Conservation (phyloP, 768 basidiomycete genomes). For the Scleroderma citrinum region DNA sequence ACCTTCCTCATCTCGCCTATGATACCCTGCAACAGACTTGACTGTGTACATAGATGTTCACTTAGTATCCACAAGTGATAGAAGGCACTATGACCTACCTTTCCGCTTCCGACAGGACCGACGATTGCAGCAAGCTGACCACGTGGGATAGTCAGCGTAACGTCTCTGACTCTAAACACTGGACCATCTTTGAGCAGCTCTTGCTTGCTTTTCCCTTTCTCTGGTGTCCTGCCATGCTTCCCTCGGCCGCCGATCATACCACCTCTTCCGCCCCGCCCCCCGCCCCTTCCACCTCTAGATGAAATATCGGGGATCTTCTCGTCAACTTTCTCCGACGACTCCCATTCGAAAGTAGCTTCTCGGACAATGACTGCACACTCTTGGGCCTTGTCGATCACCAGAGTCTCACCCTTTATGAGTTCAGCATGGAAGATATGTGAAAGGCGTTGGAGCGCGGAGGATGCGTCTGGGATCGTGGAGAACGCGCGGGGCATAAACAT, state of each 20-base stretch:
- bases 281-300: background rate
- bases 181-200: background rate
- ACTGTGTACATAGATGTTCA: constrained; percentile 22
- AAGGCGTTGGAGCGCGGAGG: constrained; percentile 53
- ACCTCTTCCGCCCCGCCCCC: constrained; percentile 1
- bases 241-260: constrained; percentile 1
- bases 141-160: constrained; percentile 49
- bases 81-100: constrained; percentile 25
- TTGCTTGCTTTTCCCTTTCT: constrained; percentile 9
- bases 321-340: constrained; percentile 23
- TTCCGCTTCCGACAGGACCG: constrained; percentile 65
- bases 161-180: constrained; percentile 43
- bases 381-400: constrained; percentile 40
- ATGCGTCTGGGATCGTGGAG: constrained; percentile 58
- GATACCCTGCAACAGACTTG: constrained; percentile 53
- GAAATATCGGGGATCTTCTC: background rate
- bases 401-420: constrained; percentile 33
- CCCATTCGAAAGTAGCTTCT: constrained; percentile 65
- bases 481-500: constrained; percentile 60
- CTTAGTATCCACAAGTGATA: background rate
- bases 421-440: constrained; percentile 44
- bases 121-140: constrained; percentile 59
- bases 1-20: constrained; percentile 64
- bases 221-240: background rate
- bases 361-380: constrained; percentile 44